phyloP scores from a whole-genome alignment of 148 eudicot species.

The Cornus suecica region DNA sequence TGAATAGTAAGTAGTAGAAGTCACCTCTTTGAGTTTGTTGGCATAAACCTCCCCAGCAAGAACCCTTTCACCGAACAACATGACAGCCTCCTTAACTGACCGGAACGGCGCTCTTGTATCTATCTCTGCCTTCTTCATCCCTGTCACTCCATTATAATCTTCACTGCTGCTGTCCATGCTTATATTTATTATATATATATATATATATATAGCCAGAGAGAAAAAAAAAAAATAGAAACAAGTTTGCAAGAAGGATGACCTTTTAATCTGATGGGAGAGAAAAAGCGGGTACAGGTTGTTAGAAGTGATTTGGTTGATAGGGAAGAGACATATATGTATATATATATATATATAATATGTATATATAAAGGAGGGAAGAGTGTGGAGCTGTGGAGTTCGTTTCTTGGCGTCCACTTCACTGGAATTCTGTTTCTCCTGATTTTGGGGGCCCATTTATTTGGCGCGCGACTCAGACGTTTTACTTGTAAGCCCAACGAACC shows the following conservation, averaged over 20 bases:
- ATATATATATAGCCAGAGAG: neutral
- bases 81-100: slow-evolving; percentile 73
- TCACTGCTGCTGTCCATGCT: slow-evolving; percentile 6
- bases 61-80: slow-evolving; percentile 72
- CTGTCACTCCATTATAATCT: slow-evolving; percentile 12
- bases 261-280: neutral
- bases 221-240: neutral
- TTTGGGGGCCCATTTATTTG: neutral
- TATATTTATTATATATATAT: neutral
- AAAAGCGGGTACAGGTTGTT: slow-evolving; percentile 3
- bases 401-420: slow-evolving; percentile 89
- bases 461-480: neutral
- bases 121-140: slow-evolving; percentile 54
- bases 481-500: neutral
- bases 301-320: neutral
- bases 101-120: slow-evolving; percentile 68
- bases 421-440: slow-evolving; percentile 26
- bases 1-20: too few species aligned
- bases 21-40: slow-evolving; percentile 46
- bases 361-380: neutral
- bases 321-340: neutral
- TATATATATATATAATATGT: neutral
- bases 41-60: slow-evolving; percentile 59
- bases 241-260: neutral
- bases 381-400: slow-evolving; percentile 43